Conservation (phyloP, 345 rosid species). For the Syzygium jambos region DNA sequence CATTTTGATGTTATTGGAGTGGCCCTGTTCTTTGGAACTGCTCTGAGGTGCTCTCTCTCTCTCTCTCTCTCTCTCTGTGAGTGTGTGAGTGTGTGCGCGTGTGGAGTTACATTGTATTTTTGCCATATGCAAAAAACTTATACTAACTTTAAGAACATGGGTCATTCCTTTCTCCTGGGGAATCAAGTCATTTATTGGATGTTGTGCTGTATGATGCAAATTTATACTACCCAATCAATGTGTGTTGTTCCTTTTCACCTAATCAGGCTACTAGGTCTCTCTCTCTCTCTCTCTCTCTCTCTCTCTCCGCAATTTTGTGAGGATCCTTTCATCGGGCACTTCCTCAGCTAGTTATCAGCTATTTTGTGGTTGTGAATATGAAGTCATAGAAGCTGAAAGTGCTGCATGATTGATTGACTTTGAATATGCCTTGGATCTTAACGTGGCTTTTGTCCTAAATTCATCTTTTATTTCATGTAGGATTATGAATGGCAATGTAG, state of each 20-base stretch:
- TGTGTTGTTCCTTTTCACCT: too few species aligned
- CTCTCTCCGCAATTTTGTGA: not conserved
- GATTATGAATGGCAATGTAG: conserved; percentile 58
- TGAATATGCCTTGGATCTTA: not conserved
- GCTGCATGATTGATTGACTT: not conserved
- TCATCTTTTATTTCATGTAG: conserved; percentile 20
- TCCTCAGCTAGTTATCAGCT: not conserved
- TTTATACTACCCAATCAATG: too few species aligned
- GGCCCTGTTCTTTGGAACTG: conserved; percentile 74
- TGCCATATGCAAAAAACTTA: not conserved
- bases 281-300: not conserved
- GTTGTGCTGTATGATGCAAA: too few species aligned
- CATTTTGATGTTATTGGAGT: conserved; percentile 97
- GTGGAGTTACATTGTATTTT: not conserved
- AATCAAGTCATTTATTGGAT: too few species aligned
- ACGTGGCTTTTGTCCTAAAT: not conserved
- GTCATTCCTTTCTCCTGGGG: not conserved
- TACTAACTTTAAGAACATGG: not conserved
- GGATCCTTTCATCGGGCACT: not conserved
- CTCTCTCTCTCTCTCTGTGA: not conserved
- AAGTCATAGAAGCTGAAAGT: not conserved
- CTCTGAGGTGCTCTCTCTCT: conserved; percentile 50
- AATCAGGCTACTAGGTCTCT: too few species aligned
- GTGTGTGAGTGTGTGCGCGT: not conserved
- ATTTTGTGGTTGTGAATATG: not conserved